Evolutionary conservation across 179 eudicot species (phyloP), one percentile per base, ranked within the genome.

Genomic region (Silene coronaria): DNA sequence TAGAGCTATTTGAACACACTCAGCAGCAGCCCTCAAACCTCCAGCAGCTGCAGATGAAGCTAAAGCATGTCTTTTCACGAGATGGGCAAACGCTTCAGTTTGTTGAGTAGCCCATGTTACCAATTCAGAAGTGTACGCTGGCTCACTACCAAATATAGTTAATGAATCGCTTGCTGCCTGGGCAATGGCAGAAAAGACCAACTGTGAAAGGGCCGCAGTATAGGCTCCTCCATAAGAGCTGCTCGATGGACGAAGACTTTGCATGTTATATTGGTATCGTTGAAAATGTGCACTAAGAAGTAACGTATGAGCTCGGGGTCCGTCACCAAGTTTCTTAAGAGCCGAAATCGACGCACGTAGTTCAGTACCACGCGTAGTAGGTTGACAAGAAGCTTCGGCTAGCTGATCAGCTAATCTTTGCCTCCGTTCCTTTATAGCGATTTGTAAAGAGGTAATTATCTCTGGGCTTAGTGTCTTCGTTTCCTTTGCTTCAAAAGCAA

Each of bases 211-310:
- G 14, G 99, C 99, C 57, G 99, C 97, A 22, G 97, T 96, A 78
- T 96, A 93, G 78, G 99, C 99, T 84, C 97, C 99, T 79, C 99
- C 97, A 83, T 96, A 93, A 45, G 99, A 96, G 80, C 97, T 93
- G 84, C 91, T 91, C 75, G 99, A 91, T 68, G 99, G 99, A 69
- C 97, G 96, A 78, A 93, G 93, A 73, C 87, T 86, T 82, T 88
- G 97, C 97, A 93, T 86, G 84, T 88, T 93, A 86, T 86, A 87
- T 76, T 89, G 95, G 81, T 85, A 91, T 70, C 96, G 85, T 75
- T 89, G 99, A 68, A 88, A 85, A 88, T 96, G 99, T 69, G 99
- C 97, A 83, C 84, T 88, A 48, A 96, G 99, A 32, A 96, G 90
- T 78, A 93, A 82, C 73, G 84, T 86, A 81, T 96, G 97, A 69